A percentile compares a stretch with the other conserved stretches of the same genome.
These are phyloP conservation scores for Arachis monticola DNA, from an alignment of 331 rosid species.

Conservation along the genomic window DNA sequence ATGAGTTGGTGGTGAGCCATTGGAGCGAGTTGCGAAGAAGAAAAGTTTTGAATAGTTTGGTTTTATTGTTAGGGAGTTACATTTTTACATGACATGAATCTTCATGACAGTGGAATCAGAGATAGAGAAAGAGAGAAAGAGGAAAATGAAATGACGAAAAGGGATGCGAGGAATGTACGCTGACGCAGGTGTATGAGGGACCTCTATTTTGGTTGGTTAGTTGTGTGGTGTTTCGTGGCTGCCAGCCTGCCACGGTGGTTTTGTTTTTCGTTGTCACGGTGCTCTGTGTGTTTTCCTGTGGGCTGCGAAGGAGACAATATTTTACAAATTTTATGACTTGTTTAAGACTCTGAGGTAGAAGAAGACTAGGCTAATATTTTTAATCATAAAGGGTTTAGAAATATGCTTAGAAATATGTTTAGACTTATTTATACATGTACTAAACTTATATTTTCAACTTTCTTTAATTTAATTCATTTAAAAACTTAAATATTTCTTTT, in stretches of 20 bases:
- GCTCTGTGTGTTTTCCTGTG: not conserved
- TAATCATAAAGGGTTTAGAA: too few relatives aligned
- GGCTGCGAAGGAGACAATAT: not conserved
- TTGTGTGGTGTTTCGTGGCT: not conserved
- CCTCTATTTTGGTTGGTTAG: not conserved
- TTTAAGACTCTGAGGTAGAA: too few relatives aligned
- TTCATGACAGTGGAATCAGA: not conserved
- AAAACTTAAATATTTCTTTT: too few relatives aligned
- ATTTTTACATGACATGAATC: not conserved
- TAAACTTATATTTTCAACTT: too few relatives aligned
- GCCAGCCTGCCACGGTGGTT: not conserved
- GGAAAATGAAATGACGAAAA: not conserved
- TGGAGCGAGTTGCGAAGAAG: conserved; percentile 31
- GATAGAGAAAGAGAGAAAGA: not conserved
- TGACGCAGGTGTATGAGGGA: too few relatives aligned
- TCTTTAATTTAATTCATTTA: too few relatives aligned
- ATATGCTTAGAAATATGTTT: too few relatives aligned
- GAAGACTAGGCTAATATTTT: too few relatives aligned
- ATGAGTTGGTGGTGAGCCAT: conserved; percentile 76
- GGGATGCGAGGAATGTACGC: not conserved
- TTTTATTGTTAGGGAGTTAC: not conserved
- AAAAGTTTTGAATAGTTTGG: not conserved
- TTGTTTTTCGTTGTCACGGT: not conserved
- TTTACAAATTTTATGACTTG: too few relatives aligned
- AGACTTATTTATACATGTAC: too few relatives aligned